phyloP scores from a whole-genome alignment of 208 protist genomes.

The Leptomonas pyrrhocoris region DNA sequence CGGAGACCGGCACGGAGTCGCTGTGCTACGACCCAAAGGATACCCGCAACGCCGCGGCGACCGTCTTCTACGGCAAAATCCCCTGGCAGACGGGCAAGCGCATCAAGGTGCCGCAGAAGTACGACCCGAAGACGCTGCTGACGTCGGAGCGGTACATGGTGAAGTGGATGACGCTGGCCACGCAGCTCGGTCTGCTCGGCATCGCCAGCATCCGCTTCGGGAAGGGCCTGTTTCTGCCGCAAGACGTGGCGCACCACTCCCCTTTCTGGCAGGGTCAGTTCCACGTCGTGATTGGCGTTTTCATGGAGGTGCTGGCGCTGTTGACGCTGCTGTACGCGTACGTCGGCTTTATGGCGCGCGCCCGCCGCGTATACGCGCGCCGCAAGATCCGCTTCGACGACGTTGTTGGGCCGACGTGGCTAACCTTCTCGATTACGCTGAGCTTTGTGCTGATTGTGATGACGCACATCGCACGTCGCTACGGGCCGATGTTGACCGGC shows the following conservation, averaged over 20 bases:
- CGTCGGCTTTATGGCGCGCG: constrained; percentile 70
- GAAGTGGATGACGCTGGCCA: constrained; percentile 80
- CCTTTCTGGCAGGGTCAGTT: constrained; percentile 71
- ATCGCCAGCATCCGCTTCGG: constrained; percentile 79
- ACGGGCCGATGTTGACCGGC: constrained; percentile 85
- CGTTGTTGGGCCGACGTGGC: constrained; percentile 52
- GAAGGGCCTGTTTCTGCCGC: constrained; percentile 66
- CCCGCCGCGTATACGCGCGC: constrained; percentile 80
- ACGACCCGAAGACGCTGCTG: constrained; percentile 89
- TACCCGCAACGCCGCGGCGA: constrained; percentile 60
- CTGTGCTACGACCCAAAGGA: constrained; percentile 61
- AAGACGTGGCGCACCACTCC: constrained; percentile 41
- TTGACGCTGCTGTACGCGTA: constrained; percentile 77
- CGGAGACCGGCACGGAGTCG: constrained; percentile 74
- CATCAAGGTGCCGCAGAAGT: constrained; percentile 90
- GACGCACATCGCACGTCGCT: constrained; percentile 69
- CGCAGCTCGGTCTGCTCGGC: constrained; percentile 75
- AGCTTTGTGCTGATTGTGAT: constrained; percentile 49
- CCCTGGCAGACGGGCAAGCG: constrained; percentile 91
- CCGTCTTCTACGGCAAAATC: constrained; percentile 76
- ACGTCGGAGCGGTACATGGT: constrained; percentile 91
- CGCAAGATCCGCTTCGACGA: constrained; percentile 90
- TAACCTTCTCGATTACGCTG: constrained; percentile 69
- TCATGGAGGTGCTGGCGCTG: constrained; percentile 55
- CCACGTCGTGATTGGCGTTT: constrained; percentile 67